Conservation (phyloP, 768 basidiomycete genomes). For the Tulasnella sp. region DNA sequence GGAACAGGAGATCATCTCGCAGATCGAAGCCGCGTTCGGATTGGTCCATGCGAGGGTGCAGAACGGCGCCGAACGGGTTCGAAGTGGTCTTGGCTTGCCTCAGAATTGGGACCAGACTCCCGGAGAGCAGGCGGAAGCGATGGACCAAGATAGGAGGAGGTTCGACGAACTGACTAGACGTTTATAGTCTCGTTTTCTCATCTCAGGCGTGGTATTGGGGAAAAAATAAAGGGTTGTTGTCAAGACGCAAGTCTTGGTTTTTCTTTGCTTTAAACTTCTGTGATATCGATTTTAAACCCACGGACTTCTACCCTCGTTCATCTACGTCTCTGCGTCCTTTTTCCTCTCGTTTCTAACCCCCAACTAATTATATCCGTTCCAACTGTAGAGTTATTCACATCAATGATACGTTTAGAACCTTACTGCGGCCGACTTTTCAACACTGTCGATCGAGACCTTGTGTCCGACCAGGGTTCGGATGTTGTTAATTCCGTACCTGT, state of each 20-base stretch:
- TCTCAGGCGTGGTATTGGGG: background rate
- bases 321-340: background rate
- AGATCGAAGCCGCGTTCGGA: constrained; percentile 59
- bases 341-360: background rate
- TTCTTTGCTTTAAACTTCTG: background rate
- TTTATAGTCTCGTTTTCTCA: background rate
- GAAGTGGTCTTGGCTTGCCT: constrained; percentile 21
- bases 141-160: constrained; percentile 7
- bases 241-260: constrained; percentile 16
- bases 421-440: constrained; percentile 88
- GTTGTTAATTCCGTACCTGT: constrained; percentile 94
- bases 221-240: background rate
- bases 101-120: constrained; percentile 9
- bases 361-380: constrained; percentile 8
- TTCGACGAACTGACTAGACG: constrained; percentile 17
- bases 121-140: constrained; percentile 5
- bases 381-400: constrained; percentile 20
- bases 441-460: constrained; percentile 88
- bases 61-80: constrained; percentile 24
- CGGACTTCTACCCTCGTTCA: background rate
- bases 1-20: constrained; percentile 56
- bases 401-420: constrained; percentile 65
- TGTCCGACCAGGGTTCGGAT: constrained; percentile 96
- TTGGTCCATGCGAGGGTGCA: constrained; percentile 40
- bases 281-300: constrained; percentile 3